phyloP scores from a whole-genome alignment of 1,284 basidiomycete species.

The Boletellus deceptivus region DNA sequence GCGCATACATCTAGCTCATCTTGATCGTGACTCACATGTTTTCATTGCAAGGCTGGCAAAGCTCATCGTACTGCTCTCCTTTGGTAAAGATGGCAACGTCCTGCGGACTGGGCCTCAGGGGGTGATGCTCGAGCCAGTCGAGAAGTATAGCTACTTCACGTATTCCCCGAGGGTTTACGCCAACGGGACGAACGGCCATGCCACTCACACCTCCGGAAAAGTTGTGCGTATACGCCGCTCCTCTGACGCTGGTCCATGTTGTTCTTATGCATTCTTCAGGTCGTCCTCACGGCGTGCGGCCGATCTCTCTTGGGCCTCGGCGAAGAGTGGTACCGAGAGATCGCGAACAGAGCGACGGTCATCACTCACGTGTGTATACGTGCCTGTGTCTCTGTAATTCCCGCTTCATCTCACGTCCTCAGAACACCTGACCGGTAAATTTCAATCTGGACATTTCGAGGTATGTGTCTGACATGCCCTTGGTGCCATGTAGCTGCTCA shows the following conservation, averaged over 20 bases:
- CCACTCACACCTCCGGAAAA: constrained; percentile 9
- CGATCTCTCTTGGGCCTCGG: constrained; percentile 48
- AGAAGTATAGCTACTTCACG: constrained; percentile 25
- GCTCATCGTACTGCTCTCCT: constrained; percentile 14
- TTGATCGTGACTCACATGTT: no score
- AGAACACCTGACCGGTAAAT: constrained; percentile 52
- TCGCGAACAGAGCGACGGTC: constrained; percentile 39
- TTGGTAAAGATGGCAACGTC: constrained; percentile 9
- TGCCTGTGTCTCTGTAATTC: constrained; percentile 16
- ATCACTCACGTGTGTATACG: constrained; percentile 44
- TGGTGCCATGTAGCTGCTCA: neutral
- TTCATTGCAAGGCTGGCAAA: neutral
- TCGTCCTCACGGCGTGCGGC: constrained; percentile 53
- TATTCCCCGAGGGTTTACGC: neutral
- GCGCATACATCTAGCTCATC: no score
- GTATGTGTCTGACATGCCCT: constrained; percentile 22
- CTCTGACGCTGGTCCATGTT: neutral
- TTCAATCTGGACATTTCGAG: constrained; percentile 45
- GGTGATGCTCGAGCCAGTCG: constrained; percentile 24
- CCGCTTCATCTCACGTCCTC: neutral
- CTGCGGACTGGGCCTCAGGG: constrained; percentile 11
- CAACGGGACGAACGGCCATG: neutral
- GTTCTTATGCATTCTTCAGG: constrained; percentile 13
- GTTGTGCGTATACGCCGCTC: neutral
- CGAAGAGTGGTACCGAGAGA: constrained; percentile 36